A percentile compares a stretch with the other conserved stretches of the same genome.
Conservation (phyloP, 2,329 filamentous ascomycete genomes). For the Beauveria rudraprayagi region DNA sequence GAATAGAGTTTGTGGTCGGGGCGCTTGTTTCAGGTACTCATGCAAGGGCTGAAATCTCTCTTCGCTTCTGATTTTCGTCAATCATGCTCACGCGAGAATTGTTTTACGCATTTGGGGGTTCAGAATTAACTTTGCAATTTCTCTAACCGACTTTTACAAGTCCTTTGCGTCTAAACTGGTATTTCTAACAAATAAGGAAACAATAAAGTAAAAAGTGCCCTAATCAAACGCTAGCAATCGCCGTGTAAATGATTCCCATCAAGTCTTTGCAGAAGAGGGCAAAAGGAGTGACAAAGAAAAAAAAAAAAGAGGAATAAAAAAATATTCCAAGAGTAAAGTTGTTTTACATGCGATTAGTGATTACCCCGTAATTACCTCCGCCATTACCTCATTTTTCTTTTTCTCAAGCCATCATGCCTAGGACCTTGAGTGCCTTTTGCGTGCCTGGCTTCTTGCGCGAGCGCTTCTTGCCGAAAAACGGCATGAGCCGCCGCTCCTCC, state of each 20-base stretch:
- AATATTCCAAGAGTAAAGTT: background rate
- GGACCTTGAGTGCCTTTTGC: constrained; percentile 46
- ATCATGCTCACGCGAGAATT: too few relatives aligned
- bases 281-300: too few relatives aligned
- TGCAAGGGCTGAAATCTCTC: too few relatives aligned
- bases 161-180: background rate
- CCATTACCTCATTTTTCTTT: background rate
- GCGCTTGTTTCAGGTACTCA: too few relatives aligned
- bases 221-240: background rate
- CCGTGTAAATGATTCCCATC: background rate
- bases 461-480: constrained; percentile 34
- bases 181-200: background rate
- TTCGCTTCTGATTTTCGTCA: too few relatives aligned
- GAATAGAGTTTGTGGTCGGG: too few relatives aligned
- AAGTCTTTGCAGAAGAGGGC: too few relatives aligned
- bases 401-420: constrained; percentile 32
- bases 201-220: background rate
- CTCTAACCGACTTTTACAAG: background rate
- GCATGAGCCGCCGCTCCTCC: constrained; percentile 46
- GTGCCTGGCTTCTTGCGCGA: constrained; percentile 32
- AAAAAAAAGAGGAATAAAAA: too few relatives aligned
- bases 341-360: background rate
- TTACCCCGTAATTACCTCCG: too few relatives aligned
- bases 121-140: too few relatives aligned
- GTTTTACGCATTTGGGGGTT: too few relatives aligned